A percentile compares a stretch with the other conserved stretches of the same genome.
Conservation (phyloP, 495 filamentous ascomycete genomes). For the Penicillium cosmopolitanum region DNA sequence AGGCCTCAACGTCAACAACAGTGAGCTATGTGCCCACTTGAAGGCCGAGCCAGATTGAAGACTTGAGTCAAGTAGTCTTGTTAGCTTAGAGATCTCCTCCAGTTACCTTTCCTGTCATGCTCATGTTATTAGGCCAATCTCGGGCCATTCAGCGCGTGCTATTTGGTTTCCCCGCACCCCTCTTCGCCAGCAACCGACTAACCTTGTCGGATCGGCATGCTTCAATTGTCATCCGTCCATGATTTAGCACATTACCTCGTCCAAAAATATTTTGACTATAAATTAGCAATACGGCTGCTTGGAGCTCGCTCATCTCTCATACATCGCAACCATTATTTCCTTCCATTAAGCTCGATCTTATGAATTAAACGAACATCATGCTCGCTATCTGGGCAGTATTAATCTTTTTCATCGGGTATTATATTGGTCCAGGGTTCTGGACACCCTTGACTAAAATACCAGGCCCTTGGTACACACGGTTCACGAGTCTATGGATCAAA, state of each 20-base stretch:
- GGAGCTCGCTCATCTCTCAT: background rate
- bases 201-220: background rate
- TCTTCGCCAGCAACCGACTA: constrained; percentile 1
- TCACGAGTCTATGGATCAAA: constrained; percentile 57
- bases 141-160: constrained; percentile 10
- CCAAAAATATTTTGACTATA: background rate
- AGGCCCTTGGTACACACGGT: constrained; percentile 55
- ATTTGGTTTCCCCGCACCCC: constrained; percentile 20
- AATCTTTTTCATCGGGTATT: constrained; percentile 17
- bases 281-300: background rate
- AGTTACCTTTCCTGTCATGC: constrained; percentile 17
- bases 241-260: background rate
- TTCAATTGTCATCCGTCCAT: background rate
- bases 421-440: constrained; percentile 6
- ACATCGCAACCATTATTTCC: background rate
- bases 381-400: constrained; percentile 26
- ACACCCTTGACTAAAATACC: constrained; percentile 42
- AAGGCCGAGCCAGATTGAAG: no score
- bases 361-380: constrained; percentile 22
- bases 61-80: background rate
- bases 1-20: no score
- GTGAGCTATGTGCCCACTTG: no score
- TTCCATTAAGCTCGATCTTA: background rate
- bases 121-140: constrained; percentile 7
- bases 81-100: constrained; percentile 14